These are phyloP conservation scores for Cantharellus anzutake DNA, from an alignment of 768 basidiomycete genomes.

Conservation along the genomic window DNA sequence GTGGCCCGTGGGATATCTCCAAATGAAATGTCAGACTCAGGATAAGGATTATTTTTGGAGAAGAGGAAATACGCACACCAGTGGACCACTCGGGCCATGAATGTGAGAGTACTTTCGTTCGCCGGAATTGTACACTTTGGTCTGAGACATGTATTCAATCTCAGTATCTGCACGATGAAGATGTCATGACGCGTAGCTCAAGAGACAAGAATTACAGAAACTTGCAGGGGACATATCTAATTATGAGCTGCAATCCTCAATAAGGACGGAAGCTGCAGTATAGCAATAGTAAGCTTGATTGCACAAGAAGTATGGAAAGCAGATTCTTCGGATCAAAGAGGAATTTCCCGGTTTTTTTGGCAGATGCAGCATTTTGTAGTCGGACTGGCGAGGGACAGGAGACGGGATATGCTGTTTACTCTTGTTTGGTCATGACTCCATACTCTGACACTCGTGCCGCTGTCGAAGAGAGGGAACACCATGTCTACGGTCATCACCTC, in stretches of 20 bases:
- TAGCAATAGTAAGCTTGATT: slow-evolving; percentile 35
- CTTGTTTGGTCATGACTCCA: background rate
- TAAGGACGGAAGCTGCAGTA: slow-evolving; percentile 40
- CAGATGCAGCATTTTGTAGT: background rate
- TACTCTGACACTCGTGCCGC: no score
- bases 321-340: background rate
- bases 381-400: background rate
- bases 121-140: slow-evolving; percentile 56
- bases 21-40: background rate
- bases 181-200: slow-evolving; percentile 6
- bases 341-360: background rate
- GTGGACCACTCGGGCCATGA: slow-evolving; percentile 76
- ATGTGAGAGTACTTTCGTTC: slow-evolving; percentile 69
- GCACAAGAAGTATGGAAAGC: background rate
- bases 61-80: slow-evolving; percentile 44
- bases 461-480: no score
- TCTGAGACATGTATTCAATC: slow-evolving; percentile 92
- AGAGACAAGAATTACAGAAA: slow-evolving; percentile 2
- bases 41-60: background rate
- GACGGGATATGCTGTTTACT: background rate
- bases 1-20: slow-evolving; percentile 82
- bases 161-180: slow-evolving; percentile 56
- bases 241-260: slow-evolving; percentile 70
- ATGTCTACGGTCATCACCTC: no score
- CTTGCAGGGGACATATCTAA: slow-evolving; percentile 70